phyloP scores from a whole-genome alignment of 1,284 basidiomycete species.

The Naganishia sp. region DNA sequence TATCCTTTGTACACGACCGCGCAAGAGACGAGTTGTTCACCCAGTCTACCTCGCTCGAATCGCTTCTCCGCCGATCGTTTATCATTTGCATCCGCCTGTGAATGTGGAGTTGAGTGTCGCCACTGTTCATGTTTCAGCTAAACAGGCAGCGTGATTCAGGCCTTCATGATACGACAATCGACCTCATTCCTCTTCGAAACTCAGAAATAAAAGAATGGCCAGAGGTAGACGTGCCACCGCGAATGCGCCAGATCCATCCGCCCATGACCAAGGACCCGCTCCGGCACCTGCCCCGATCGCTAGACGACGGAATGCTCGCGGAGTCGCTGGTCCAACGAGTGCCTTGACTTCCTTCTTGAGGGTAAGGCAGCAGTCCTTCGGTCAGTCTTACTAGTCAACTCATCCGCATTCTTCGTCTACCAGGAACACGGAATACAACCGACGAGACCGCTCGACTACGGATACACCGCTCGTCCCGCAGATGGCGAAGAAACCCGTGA shows the following conservation, averaged over 20 bases:
- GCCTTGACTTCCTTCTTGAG: conserved; percentile 89
- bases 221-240: conserved; percentile 16
- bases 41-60: not conserved
- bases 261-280: not conserved
- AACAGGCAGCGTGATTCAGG: too few relatives aligned
- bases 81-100: too few relatives aligned
- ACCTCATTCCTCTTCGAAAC: too few relatives aligned
- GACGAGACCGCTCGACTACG: conserved; percentile 34
- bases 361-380: conserved; percentile 56
- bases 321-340: conserved; percentile 81
- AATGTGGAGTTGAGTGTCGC: too few relatives aligned
- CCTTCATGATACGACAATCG: too few relatives aligned
- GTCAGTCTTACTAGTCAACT: not conserved
- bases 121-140: too few relatives aligned
- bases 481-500: conserved; percentile 14
- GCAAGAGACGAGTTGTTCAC: not conserved
- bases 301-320: conserved; percentile 34
- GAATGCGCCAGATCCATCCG: not conserved
- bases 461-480: conserved; percentile 22
- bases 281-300: conserved; percentile 16
- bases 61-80: conserved; percentile 5
- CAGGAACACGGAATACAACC: conserved; percentile 52
- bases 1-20: not conserved
- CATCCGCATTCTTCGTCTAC: not conserved
- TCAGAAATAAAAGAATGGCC: not conserved